Evolutionary conservation across 768 basidiomycete species (phyloP).

Genomic region (Suillus paluster): DNA sequence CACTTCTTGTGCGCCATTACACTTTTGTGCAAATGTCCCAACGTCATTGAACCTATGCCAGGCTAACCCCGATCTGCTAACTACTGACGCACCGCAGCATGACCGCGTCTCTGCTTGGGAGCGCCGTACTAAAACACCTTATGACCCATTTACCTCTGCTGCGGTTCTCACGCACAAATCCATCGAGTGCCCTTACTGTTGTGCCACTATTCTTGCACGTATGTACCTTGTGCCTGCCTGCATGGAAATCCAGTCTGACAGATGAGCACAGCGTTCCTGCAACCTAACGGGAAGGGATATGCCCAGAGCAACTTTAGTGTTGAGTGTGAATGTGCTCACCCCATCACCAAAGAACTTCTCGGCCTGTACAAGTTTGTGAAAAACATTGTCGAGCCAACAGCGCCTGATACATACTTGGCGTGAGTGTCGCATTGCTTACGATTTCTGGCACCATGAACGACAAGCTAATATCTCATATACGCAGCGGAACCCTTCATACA

Average conservation of each 20-base stretch:
- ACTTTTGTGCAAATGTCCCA: not conserved
- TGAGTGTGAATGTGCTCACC: constrained; percentile 40
- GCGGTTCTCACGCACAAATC: constrained; percentile 19
- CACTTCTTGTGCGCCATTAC: constrained; percentile 15
- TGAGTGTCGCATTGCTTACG: constrained; percentile 20
- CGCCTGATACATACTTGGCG: constrained; percentile 33
- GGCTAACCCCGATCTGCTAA: constrained; percentile 6
- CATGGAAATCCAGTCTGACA: constrained; percentile 5
- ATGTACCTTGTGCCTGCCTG: constrained; percentile 7
- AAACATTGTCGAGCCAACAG: constrained; percentile 31
- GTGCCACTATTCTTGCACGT: constrained; percentile 22
- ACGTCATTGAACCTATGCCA: not conserved
- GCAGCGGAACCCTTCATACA: constrained; percentile 40
- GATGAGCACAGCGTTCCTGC: constrained; percentile 41
- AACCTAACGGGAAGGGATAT: constrained; percentile 46
- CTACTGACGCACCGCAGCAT: not conserved
- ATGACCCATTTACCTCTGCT: constrained; percentile 33
- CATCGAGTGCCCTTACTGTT: constrained; percentile 37
- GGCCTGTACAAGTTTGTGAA: constrained; percentile 43
- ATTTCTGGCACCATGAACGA: not conserved
- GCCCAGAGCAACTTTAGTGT: constrained; percentile 45
- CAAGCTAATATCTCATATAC: not conserved
- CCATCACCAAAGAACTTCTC: constrained; percentile 43
- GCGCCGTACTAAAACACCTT: constrained; percentile 18
- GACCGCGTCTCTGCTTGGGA: constrained; percentile 13